phyloP scores from a whole-genome alignment of 257 asterid genomes.

The Linaria vulgaris region DNA sequence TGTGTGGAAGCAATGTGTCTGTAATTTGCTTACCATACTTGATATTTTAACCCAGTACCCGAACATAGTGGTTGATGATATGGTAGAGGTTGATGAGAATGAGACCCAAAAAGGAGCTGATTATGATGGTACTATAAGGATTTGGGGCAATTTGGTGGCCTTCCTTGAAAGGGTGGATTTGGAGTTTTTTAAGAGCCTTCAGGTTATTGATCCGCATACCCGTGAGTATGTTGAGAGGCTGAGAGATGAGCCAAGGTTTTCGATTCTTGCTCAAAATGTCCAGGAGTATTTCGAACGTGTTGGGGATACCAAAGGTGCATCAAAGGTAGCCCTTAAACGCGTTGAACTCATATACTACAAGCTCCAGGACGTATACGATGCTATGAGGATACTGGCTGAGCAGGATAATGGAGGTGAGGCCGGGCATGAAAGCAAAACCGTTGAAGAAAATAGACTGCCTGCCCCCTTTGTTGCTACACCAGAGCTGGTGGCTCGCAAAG shows the following conservation, averaged over 20 bases:
- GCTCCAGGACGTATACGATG: slow-evolving; percentile 93
- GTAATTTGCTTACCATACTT: slow-evolving; percentile 63
- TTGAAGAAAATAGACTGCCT: slow-evolving; percentile 63
- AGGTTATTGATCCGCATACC: slow-evolving; percentile 96
- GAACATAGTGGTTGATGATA: slow-evolving; percentile 89
- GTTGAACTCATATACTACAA: slow-evolving; percentile 89
- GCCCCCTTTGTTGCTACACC: slow-evolving; percentile 71
- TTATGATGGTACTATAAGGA: slow-evolving; percentile 59
- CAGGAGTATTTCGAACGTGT: slow-evolving; percentile 68
- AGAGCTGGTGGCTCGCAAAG: slow-evolving; percentile 78
- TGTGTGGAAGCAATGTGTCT: slow-evolving; percentile 92
- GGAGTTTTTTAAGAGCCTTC: slow-evolving; percentile 90
- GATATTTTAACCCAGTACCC: slow-evolving; percentile 77
- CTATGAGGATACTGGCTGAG: slow-evolving; percentile 89
- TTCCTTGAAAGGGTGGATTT: slow-evolving; percentile 82
- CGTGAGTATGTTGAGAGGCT: slow-evolving; percentile 93
- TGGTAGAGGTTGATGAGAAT: slow-evolving; percentile 85
- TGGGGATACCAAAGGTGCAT: slow-evolving; percentile 81
- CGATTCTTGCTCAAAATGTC: slow-evolving; percentile 84
- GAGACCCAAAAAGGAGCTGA: slow-evolving; percentile 92
- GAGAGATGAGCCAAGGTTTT: slow-evolving; percentile 76
- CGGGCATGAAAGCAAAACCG: slow-evolving; percentile 54
- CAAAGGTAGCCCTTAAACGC: slow-evolving; percentile 91
- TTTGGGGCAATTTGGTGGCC: slow-evolving; percentile 96
- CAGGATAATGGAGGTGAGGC: slow-evolving; percentile 50